These are phyloP conservation scores for Nemania diffusa DNA, from an alignment of 2,329 filamentous ascomycete species.

Conservation along the genomic window DNA sequence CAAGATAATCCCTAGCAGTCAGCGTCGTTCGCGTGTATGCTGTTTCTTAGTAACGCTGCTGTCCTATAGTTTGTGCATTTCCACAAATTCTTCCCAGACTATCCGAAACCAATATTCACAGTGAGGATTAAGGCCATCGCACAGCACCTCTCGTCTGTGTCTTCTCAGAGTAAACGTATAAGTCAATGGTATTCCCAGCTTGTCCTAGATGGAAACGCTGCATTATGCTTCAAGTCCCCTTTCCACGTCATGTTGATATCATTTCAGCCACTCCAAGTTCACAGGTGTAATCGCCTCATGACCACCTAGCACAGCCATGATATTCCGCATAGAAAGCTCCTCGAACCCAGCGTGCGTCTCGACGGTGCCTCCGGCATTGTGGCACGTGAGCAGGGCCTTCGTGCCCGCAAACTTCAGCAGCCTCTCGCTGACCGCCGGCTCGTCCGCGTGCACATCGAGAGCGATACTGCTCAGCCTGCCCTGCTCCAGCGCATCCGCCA, in stretches of 20 bases:
- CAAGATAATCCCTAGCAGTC: not conserved
- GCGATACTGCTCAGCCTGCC: slow-evolving; percentile 64
- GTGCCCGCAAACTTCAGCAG: slow-evolving; percentile 55
- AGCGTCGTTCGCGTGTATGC: not conserved
- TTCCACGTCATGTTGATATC: slow-evolving; percentile 15
- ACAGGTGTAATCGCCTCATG: slow-evolving; percentile 68
- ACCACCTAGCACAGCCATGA: slow-evolving; percentile 67
- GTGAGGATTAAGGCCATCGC: not conserved
- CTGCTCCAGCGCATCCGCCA: slow-evolving; percentile 67
- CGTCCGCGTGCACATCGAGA: slow-evolving; percentile 71
- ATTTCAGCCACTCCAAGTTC: slow-evolving; percentile 61
- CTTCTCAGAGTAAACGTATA: slow-evolving; percentile 13
- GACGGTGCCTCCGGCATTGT: slow-evolving; percentile 74
- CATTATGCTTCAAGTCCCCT: not conserved
- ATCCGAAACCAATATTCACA: not conserved
- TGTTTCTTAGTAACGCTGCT: not conserved
- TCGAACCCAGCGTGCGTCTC: slow-evolving; percentile 75
- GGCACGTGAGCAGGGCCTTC: slow-evolving; percentile 70
- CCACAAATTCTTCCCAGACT: not conserved
- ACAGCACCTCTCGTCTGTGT: not conserved
- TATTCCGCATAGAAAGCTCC: slow-evolving; percentile 73
- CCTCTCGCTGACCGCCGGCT: slow-evolving; percentile 64
- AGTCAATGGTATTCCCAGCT: not conserved
- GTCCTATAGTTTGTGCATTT: slow-evolving; percentile 9
- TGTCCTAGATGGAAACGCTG: not conserved